A percentile compares a stretch with the other conserved stretches of the same genome.
These are phyloP conservation scores for Leishmania arabica DNA, from an alignment of 208 protist genomes.

Conservation along the genomic window DNA sequence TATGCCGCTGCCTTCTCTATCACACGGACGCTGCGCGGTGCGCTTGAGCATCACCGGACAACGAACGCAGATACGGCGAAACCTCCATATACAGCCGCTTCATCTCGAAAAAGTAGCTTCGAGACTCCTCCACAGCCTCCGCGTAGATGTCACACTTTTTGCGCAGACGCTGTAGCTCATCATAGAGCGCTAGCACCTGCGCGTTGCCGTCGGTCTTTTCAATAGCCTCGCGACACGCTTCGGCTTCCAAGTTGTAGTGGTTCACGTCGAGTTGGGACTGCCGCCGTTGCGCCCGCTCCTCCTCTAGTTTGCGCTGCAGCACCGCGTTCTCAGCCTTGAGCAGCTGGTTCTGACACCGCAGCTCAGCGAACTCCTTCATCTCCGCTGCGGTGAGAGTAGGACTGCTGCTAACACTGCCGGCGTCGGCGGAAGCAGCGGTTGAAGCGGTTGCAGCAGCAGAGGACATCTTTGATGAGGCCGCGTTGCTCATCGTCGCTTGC, in stretches of 20 bases:
- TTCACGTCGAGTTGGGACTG: conserved; percentile 37
- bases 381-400: conserved; percentile 30
- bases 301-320: conserved; percentile 43
- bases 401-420: conserved; percentile 6
- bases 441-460: background rate
- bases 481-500: background rate
- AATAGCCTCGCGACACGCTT: conserved; percentile 28
- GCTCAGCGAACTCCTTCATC: conserved; percentile 21
- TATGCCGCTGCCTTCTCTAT: background rate
- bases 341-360: conserved; percentile 42
- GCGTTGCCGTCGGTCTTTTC: conserved; percentile 39
- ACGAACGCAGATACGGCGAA: conserved; percentile 24
- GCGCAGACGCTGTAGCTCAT: conserved; percentile 59
- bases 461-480: background rate
- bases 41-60: background rate
- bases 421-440: background rate
- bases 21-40: background rate
- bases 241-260: conserved; percentile 30
- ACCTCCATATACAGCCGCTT: conserved; percentile 74
- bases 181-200: conserved; percentile 48
- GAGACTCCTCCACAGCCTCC: conserved; percentile 68
- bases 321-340: conserved; percentile 55
- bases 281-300: conserved; percentile 33
- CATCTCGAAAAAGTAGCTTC: conserved; percentile 75
- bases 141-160: conserved; percentile 70